Base-by-base conservation (phyloP, 306 rosid species). In the Calophaca sinica region DNA sequence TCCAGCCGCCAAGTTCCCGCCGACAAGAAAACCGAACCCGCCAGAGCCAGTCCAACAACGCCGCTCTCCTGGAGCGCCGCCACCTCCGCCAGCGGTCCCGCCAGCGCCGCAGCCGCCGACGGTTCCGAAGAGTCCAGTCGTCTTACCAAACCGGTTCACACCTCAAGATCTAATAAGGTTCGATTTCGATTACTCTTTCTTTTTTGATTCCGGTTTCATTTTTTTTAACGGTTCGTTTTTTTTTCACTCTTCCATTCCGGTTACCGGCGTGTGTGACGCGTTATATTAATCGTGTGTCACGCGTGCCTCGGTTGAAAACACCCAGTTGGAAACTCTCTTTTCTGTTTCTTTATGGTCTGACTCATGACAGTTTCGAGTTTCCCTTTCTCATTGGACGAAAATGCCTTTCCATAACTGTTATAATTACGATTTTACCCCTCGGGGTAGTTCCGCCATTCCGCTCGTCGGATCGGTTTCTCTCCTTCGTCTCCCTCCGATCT, bases 141-240 rank as follows among this genome's bases (percentile, higher is more conserved):
- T 35, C 50, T n/a, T 2, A 9, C 11, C 8, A 77, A 80, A 64
- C 72, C 81, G 10, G 2, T 76, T 42, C 70, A 64, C 32, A 53
- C 74, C 58, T 81, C 88, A 73, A 83, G 86, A 87, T 90, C 92
- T 83, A 88, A 90, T 83, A 88, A 90, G 97, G 97, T 92, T 59
- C 10, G 87, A 55, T 52, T 6, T 41, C 9, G 11, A 15, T 49
- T 3, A 45, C 0, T 0, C 6, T 26, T 5, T 8, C 15, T 14
- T 28, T 14, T 38, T 7, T 38, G 2, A 35, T 60, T 15, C 8
- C 7, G 41, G 26, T 20, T 20, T 20, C 1, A 20, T 58, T 44
- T 29, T 44, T 58, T 62, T 39, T 2, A 2, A 0, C 41, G 49
- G 26, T 31, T 20, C 26, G 26, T 0, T 20, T 20, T 20, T 20